Conservation (phyloP, 352 stramenopile genomes). For the Phytophthora hibernalis region DNA sequence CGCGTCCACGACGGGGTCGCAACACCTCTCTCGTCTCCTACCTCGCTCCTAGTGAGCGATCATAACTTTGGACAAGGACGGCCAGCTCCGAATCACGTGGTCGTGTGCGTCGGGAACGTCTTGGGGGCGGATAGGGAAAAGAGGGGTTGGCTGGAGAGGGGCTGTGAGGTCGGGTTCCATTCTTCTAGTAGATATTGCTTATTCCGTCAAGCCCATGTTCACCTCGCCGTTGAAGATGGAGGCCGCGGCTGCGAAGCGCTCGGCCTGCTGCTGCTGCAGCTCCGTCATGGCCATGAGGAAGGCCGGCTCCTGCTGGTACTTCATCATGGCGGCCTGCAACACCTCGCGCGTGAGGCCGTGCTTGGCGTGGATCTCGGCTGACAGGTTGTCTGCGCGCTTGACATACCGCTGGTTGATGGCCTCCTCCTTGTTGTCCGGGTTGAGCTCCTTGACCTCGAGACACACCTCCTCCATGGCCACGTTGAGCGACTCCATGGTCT, state of each 20-base stretch:
- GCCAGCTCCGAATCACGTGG: constrained; percentile 8
- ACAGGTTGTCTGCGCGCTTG: constrained; percentile 86
- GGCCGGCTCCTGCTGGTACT: constrained; percentile 89
- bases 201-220: constrained; percentile 89
- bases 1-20: constrained; percentile 12
- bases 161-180: constrained; percentile 35
- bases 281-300: constrained; percentile 91
- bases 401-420: constrained; percentile 92
- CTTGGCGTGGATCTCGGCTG: constrained; percentile 88
- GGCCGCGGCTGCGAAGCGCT: constrained; percentile 82
- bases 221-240: constrained; percentile 91
- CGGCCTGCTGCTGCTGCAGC: constrained; percentile 86
- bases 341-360: constrained; percentile 88
- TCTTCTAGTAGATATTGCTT: constrained; percentile 63
- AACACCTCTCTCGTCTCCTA: constrained; percentile 39
- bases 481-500: constrained; percentile 92
- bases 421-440: constrained; percentile 91
- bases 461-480: constrained; percentile 91
- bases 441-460: constrained; percentile 88
- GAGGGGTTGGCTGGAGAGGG: constrained; percentile 30
- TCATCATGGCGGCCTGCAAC: constrained; percentile 91
- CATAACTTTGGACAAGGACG: constrained; percentile 33
- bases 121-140: constrained; percentile 24
- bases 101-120: constrained; percentile 17
- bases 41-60: constrained; percentile 40